Percentiles rank a stretch among this genome's conserved stretches.
Evolutionary conservation across 805 yeast genomes (phyloP).

Genomic region (Grigorovia jiainica): DNA sequence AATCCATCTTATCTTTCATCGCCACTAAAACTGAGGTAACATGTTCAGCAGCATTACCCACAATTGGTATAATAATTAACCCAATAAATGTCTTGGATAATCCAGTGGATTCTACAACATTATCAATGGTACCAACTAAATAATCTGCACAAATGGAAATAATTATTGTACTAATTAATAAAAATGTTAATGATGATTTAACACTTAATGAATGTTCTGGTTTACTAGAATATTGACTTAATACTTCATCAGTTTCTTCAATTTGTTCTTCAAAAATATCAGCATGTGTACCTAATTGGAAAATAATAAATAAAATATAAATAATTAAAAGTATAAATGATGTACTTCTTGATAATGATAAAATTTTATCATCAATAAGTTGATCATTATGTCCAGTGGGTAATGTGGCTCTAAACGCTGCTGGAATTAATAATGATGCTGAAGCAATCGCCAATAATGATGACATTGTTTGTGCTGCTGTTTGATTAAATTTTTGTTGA

Average conservation of each 20-base stretch:
- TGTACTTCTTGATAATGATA: slow-evolving; percentile 77
- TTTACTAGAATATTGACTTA: slow-evolving; percentile 15
- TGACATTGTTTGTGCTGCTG: slow-evolving; percentile 97
- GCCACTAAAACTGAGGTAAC: slow-evolving; percentile 95
- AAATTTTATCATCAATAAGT: slow-evolving; percentile 36
- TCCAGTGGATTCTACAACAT: slow-evolving; percentile 73
- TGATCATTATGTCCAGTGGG: slow-evolving; percentile 35
- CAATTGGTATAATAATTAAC: slow-evolving; percentile 86
- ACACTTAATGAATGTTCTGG: slow-evolving; percentile 37
- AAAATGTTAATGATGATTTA: slow-evolving; percentile 40
- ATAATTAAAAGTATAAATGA: slow-evolving; percentile 67
- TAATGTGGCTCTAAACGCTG: slow-evolving; percentile 84
- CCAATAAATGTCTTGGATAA: slow-evolving; percentile 93
- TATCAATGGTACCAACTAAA: slow-evolving; percentile 88
- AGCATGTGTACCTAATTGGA: slow-evolving; percentile 85
- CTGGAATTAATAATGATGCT: slow-evolving; percentile 84
- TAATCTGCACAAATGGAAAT: slow-evolving; percentile 91
- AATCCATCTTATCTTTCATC: slow-evolving; percentile 91
- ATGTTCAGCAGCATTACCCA: slow-evolving; percentile 98
- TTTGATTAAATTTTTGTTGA: slow-evolving; percentile 85
- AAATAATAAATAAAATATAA: slow-evolving; percentile 68
- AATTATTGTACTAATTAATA: slow-evolving; percentile 58
- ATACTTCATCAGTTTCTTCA: slow-evolving; percentile 32
- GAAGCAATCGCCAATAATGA: slow-evolving; percentile 87
- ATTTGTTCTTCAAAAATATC: slow-evolving; percentile 54